Evolutionary conservation across 2,329 filamentous ascomycete species (phyloP).

Genomic region (Talaromyces sp.): DNA sequence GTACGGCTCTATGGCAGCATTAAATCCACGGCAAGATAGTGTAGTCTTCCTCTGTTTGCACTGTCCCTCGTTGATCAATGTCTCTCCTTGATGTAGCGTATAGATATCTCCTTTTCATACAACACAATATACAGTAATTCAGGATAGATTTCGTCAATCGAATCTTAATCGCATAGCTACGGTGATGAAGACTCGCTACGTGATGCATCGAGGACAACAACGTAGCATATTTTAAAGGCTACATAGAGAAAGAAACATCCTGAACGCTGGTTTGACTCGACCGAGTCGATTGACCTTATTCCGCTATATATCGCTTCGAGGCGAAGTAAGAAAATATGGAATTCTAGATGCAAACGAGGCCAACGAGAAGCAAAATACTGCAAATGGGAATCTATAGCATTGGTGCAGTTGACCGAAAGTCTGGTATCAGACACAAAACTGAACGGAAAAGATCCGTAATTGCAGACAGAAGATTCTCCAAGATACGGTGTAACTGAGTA

Average conservation of each 20-base stretch:
- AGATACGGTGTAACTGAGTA: too few species aligned
- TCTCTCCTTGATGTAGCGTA: not conserved
- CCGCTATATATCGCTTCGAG: not conserved
- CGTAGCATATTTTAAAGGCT: not conserved
- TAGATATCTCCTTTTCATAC: not conserved
- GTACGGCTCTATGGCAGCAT: not conserved
- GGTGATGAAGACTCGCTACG: not conserved
- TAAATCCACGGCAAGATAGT: not conserved
- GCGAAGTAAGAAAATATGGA: too few species aligned
- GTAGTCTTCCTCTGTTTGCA: not conserved
- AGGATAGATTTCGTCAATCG: too few species aligned
- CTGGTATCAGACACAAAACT: too few species aligned
- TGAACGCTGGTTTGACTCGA: not conserved
- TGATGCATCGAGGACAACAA: not conserved
- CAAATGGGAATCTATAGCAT: too few species aligned
- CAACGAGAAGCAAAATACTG: too few species aligned
- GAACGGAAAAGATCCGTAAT: too few species aligned
- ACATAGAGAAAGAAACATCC: not conserved
- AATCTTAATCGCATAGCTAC: not conserved
- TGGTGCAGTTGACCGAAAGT: too few species aligned
- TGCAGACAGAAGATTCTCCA: too few species aligned
- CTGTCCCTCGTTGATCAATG: not conserved
- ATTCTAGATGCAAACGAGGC: too few species aligned
- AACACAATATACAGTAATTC: too few species aligned
- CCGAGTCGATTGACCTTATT: not conserved